Base-by-base conservation (phyloP, 495 filamentous ascomycete species). In the Neurospora sp. region DNA sequence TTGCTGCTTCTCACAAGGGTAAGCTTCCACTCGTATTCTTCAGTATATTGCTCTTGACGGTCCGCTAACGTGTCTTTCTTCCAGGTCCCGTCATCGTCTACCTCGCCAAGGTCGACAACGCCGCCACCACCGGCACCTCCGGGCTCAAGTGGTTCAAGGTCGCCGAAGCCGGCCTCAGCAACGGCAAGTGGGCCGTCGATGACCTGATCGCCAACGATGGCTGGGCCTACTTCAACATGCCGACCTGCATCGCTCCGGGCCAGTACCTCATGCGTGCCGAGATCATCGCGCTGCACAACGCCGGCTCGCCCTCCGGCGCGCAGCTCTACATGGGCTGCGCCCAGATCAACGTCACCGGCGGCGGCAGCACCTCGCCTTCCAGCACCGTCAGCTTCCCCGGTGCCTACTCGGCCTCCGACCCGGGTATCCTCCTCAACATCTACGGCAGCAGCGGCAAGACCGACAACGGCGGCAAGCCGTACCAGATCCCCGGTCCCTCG, bases 261-360 rank as follows among this genome's bases (percentile, higher is more conserved):
- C 80, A 87, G 69, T 85, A 88, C 76, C 81, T 88, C 7, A 82
- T 88, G 75, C 84, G 86, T 5, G 84, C 85, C 40, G 86, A 88
- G 79, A 74, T 87, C 8, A 83, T 87, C 40, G 85, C 86, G 7
- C 82, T 88, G 37, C 85, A 87, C 78, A 76, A 74, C 18, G 85
- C 86, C 20, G 71, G 75, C 27, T 68, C 37, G n/a, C 68, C 70
- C 2, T 82, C 81, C 9, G 84, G 82, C 48, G 86, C 86, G 1
- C 86, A 88, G 77, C 84, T 88, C 74, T 87, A 87, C 75, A 83
- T 83, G 73, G 82, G 82, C 74, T 84, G 82, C 75, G 82, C 82
- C 11, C 82, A 83, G 71, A 85, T 88, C 71, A 84, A 84, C 37
- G 79, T 88, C n/a, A 83, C 83, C 2, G 84, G 86, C 59, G 81